These are phyloP conservation scores for Emydomyces testavorans DNA, from an alignment of 2,329 filamentous ascomycete genomes.

Conservation along the genomic window DNA sequence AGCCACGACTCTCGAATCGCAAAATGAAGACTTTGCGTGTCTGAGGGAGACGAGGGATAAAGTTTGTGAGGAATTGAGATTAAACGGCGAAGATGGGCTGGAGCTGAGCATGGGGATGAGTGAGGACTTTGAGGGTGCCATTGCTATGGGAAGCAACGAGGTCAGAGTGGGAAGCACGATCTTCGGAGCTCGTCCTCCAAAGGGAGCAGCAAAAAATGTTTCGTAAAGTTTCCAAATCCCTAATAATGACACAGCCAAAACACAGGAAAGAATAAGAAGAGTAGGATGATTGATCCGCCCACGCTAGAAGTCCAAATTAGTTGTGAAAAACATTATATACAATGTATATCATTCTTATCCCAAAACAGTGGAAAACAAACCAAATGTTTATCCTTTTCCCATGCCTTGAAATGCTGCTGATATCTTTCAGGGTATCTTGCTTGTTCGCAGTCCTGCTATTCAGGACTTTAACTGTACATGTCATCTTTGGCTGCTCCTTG, in stretches of 20 bases:
- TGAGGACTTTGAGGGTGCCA: slow-evolving; percentile 83
- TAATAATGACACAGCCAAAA: neutral
- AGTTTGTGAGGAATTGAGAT: slow-evolving; percentile 51
- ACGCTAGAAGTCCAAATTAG: neutral
- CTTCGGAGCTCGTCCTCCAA: slow-evolving; percentile 71
- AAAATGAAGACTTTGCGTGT: slow-evolving; percentile 78
- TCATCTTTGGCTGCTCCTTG: slow-evolving; percentile 31
- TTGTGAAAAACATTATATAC: slow-evolving; percentile 10
- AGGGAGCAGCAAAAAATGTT: slow-evolving; percentile 60
- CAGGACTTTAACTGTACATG: slow-evolving; percentile 1
- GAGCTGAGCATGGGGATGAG: slow-evolving; percentile 99
- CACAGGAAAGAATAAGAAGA: neutral
- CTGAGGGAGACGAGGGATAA: slow-evolving; percentile 59
- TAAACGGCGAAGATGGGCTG: slow-evolving; percentile 42
- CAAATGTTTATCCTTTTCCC: neutral
- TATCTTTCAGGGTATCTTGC: neutral
- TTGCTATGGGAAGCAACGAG: slow-evolving; percentile 71
- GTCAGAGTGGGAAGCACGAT: slow-evolving; percentile 90
- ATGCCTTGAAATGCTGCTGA: slow-evolving; percentile 2
- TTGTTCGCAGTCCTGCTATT: neutral
- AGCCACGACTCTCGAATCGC: slow-evolving; percentile 59
- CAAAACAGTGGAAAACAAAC: neutral
- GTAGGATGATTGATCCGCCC: neutral
- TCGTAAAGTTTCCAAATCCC: slow-evolving; percentile 18
- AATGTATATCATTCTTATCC: slow-evolving; percentile 10